Evolutionary conservation across 805 yeast species (phyloP).

Genomic region (Pichia paraexigua): DNA sequence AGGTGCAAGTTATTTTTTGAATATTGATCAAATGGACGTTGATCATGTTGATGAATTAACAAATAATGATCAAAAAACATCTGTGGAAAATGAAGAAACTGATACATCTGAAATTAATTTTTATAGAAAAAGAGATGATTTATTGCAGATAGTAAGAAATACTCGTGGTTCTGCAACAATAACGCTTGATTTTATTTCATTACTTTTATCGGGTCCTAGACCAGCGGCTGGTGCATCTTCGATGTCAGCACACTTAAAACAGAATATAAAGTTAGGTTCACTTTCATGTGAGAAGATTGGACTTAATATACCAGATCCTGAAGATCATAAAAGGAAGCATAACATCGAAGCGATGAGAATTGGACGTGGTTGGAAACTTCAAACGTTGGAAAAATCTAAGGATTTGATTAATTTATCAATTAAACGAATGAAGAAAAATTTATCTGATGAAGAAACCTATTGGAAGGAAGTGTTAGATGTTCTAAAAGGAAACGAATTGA

Average conservation of each 20-base stretch:
- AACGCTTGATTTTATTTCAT: conserved; percentile 79
- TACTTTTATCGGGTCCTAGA: conserved; percentile 68
- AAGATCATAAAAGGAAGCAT: conserved; percentile 11
- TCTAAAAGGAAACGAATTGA: conserved; percentile 46
- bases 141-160: conserved; percentile 43
- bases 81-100: conserved; percentile 12
- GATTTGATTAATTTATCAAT: conserved; percentile 44
- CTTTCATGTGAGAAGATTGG: conserved; percentile 42
- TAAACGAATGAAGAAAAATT: conserved; percentile 42
- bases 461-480: conserved; percentile 49
- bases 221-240: conserved; percentile 85
- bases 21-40: conserved; percentile 10
- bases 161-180: conserved; percentile 88
- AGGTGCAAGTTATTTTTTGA: background rate
- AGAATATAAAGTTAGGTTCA: conserved; percentile 69
- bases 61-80: conserved; percentile 15
- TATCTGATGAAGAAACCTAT: conserved; percentile 53
- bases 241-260: conserved; percentile 76
- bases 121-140: conserved; percentile 42
- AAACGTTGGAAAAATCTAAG: conserved; percentile 53
- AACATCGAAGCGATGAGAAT: conserved; percentile 23
- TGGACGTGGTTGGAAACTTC: conserved; percentile 80
- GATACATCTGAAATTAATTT: conserved; percentile 31
- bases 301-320: conserved; percentile 17
- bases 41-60: conserved; percentile 9